Evolutionary conservation across 2,329 filamentous ascomycete species (phyloP).

Genomic region (Akanthomyces lecanii): DNA sequence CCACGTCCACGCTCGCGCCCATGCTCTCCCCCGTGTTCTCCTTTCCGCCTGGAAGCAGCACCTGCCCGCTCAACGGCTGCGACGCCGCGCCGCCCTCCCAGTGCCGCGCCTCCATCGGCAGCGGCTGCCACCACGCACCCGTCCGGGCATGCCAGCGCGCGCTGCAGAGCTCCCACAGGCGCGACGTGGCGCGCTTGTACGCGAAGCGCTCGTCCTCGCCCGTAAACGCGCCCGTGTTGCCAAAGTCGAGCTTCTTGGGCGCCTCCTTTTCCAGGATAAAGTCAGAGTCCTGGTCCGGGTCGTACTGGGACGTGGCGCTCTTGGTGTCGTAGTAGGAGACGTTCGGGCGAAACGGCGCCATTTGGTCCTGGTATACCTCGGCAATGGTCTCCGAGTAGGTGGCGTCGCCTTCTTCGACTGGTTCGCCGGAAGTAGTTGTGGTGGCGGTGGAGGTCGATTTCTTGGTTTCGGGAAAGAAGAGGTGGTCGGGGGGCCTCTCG

Average conservation of each 20-base stretch:
- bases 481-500: conserved; percentile 61
- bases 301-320: conserved; percentile 43
- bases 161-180: conserved; percentile 81
- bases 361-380: conserved; percentile 75
- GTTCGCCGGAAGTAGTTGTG: neutral
- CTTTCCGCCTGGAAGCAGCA: neutral
- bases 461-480: conserved; percentile 68
- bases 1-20: conserved; percentile 32
- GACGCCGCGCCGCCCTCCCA: conserved; percentile 53
- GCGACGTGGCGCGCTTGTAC: conserved; percentile 69
- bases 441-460: conserved; percentile 12
- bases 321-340: conserved; percentile 59
- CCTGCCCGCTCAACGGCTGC: conserved; percentile 20
- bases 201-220: conserved; percentile 80
- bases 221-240: conserved; percentile 63
- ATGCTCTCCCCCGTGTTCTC: conserved; percentile 27
- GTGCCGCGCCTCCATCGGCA: conserved; percentile 58
- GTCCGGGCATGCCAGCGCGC: conserved; percentile 64
- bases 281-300: conserved; percentile 55
- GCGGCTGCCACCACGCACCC: conserved; percentile 67
- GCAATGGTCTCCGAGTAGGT: conserved; percentile 43
- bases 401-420: conserved; percentile 30
- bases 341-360: conserved; percentile 74
- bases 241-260: conserved; percentile 55
- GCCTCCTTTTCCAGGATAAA: conserved; percentile 39